Base-by-base conservation (phyloP, 768 basidiomycete species). In the Boletus huronensis region DNA sequence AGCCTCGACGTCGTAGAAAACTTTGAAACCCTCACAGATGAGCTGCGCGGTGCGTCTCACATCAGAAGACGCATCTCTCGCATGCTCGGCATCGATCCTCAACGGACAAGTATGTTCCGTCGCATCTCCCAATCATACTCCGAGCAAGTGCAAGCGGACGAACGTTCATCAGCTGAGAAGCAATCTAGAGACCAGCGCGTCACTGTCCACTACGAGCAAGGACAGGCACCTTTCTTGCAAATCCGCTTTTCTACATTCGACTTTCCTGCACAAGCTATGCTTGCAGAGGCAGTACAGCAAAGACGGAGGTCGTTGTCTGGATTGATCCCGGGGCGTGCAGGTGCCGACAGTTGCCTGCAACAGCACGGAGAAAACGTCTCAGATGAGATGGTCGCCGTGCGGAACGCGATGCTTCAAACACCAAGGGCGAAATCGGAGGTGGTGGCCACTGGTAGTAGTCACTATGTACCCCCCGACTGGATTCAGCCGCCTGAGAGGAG, bases 1-100 rank as follows among this genome's bases (percentile, higher is more conserved):
- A 85, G 85, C 8, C 63, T 83, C 23, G 84, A 86, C 58, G 64
- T 69, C 0, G 59, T 77, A 0, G 82, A 84, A 61, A 80, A 82
- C 62, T 83, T 85, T 61, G 68, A 68, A 41, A 63, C 70, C n/a
- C 70, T 85, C 54, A 54, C 63, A 10, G 66, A 71, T 19, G 80
- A 81, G 63, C 61, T 77, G 38, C 61, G 54, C 23, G 63, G 62
- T 43, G 53, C 44, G 29, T 60, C 61, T 44, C 58, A 58, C 36
- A 39, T 61, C 31, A 29, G 55, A 29, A 67, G 55, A 28, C 71
- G 72, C 41, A 65, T 74, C 39, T 79, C 81, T 23, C 73, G 66
- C 17, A 63, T 72, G 28, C 64, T 83, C 49, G 83, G 86, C 42
- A 77, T 82, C 44, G 80, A 82, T 56, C 82, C 82, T 5, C 47